Evolutionary conservation across 345 rosid genomes (phyloP).

Genomic region (Geranium rotundifolium): DNA sequence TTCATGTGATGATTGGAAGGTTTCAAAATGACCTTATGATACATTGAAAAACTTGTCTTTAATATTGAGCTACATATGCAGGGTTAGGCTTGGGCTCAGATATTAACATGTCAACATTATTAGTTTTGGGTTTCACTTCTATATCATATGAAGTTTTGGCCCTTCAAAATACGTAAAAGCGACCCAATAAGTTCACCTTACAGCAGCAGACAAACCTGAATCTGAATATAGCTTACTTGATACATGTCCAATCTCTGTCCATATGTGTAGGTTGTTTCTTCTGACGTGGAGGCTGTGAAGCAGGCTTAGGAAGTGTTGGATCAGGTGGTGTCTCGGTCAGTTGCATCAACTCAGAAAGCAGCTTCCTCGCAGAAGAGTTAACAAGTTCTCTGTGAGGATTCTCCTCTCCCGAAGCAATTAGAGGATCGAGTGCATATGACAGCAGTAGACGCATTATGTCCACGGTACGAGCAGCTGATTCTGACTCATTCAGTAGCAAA

Average conservation of each 20-base stretch:
- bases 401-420: slow-evolving; percentile 40
- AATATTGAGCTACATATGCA: too few relatives aligned
- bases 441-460: slow-evolving; percentile 69
- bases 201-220: not conserved
- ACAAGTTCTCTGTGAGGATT: slow-evolving; percentile 42
- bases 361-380: slow-evolving; percentile 53
- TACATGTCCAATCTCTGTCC: slow-evolving; percentile 74
- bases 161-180: not conserved
- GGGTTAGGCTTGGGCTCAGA: too few relatives aligned
- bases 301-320: slow-evolving; percentile 45
- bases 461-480: slow-evolving; percentile 67
- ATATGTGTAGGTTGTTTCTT: slow-evolving; percentile 15
- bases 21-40: not conserved
- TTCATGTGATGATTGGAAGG: not conserved
- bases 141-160: not conserved
- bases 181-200: not conserved
- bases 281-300: slow-evolving; percentile 16
- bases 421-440: slow-evolving; percentile 61
- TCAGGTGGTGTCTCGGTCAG: slow-evolving; percentile 46
- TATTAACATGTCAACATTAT: too few relatives aligned
- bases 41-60: not conserved
- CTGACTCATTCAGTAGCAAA: slow-evolving; percentile 52
- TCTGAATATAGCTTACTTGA: slow-evolving; percentile 44
- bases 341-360: slow-evolving; percentile 60
- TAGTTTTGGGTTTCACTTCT: too few relatives aligned